Evolutionary conservation across 441 rosid species (phyloP), one percentile per base, ranked within the genome.

Genomic region (Adansonia rubrostipa): DNA sequence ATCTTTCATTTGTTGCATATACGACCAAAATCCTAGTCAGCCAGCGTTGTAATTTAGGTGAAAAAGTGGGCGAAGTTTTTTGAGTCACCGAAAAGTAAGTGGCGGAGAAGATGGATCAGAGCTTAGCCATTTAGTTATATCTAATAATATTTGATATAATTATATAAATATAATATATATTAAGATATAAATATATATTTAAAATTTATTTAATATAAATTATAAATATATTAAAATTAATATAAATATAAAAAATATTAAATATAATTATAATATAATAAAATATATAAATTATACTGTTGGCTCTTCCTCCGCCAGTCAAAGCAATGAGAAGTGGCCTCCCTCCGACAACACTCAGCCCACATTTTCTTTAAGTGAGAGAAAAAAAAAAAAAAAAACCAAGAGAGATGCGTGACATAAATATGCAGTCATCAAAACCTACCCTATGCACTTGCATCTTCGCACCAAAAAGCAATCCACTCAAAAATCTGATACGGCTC

Each of bases 401-500:
- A 36, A 36, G 50, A 36, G 40, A 73, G 42, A 57, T 47, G 42
- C 6, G 45, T 74, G 77, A 60, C 77, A 60, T 74, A 44, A 6
- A 44, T 14, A 20, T 74, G 67, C 40, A 58, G 77, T 74, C 77
- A 74, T 74, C 77, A 57, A 1, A 36, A 56, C 33, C 72, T 15
- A 42, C 20, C 7, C 9, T 3, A 14, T 53, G n/a, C 20, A 5
- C 17, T 4, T 4, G 0, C 10, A 33, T 42, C 22, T 44, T 67
- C 17, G 17, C 22, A 24, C 17, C 14, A 22, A 42, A 74, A 58
- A 42, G 44, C 54, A 74, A 71, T 4, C 47, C 68, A 57, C 42
- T 74, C 54, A 42, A 44, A 71, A 20, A 15, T 45, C 56, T 13
- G 44, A 44, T 8, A 74, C 42, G 68, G 56, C 77, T 58, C 67